Conservation (phyloP, 805 yeast species). For the Candida argentea region DNA sequence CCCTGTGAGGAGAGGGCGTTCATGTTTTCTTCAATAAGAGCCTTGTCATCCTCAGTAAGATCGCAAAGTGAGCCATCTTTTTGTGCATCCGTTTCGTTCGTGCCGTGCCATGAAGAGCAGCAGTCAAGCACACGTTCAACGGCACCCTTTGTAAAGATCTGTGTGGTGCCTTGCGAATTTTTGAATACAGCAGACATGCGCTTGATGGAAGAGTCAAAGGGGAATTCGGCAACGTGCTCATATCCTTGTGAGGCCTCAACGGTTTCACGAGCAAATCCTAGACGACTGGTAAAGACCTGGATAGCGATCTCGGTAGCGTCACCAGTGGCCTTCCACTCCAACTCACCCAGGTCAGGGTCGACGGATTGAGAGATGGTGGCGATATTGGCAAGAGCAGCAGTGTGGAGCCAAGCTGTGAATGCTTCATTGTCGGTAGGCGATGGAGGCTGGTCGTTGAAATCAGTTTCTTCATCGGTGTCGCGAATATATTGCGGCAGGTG, state of each 20-base stretch:
- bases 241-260: constrained; percentile 16
- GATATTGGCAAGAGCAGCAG: constrained; percentile 74
- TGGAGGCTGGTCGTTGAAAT: constrained; percentile 11
- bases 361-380: constrained; percentile 49
- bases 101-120: constrained; percentile 45
- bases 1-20: constrained; percentile 53
- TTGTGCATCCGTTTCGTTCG: constrained; percentile 12
- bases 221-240: constrained; percentile 52
- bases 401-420: constrained; percentile 43
- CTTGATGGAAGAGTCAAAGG: constrained; percentile 67
- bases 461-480: constrained; percentile 28
- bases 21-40: constrained; percentile 44
- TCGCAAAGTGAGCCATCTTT: constrained; percentile 5
- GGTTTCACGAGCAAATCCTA: constrained; percentile 37
- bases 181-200: constrained; percentile 58
- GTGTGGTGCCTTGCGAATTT: constrained; percentile 8
- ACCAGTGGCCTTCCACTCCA: constrained; percentile 68
- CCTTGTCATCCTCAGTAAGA: constrained; percentile 32
- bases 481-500: constrained; percentile 27
- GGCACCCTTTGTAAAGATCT: constrained; percentile 60
- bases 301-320: constrained; percentile 89
- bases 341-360: constrained; percentile 30
- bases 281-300: constrained; percentile 62
- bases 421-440: constrained; percentile 11
- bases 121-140: constrained; percentile 56